Evolutionary conservation across 73 alveolate species (phyloP), one percentile per base, ranked within the genome.

Genomic region (Paramecium sexaurelia): DNA sequence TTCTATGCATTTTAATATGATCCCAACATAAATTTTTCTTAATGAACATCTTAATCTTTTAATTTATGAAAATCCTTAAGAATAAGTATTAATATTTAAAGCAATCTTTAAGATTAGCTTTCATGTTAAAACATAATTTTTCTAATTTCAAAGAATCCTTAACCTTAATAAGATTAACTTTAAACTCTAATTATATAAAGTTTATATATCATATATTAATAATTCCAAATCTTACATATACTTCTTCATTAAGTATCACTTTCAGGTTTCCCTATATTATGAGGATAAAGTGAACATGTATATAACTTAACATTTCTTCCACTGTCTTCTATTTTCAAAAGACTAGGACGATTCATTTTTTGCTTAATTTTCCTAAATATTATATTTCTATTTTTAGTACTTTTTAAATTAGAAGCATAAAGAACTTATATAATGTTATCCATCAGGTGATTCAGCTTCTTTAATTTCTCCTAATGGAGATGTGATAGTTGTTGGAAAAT

Each of bases 331-430:
- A 61, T 61, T 61, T 61, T 61, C 39, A 61, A 32, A 13, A 61
- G 4, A 61, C 83, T 61, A 1, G 83, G 83, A 2, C 83, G 83
- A 61, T 61, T 61, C 33, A 7, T 3, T 61, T 26, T 2, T 61
- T 45, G 20, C 26, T 61, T 61, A 7, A 61, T 61, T 61, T 61
- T 61, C n/a, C 83, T 61, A 51, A 51, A 29, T 51, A 51, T 17
- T 61, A 32, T 45, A 22, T 29, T 61, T 61, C 83, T 61, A 61
- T 61, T 61, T 61, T 29, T 61, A 61, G 83, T 61, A 61, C 83
- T 61, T 61, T 61, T 24, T 61, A 10, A 61, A 8, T 61, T 61
- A 61, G 11, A 61, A 61, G 43, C 83, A 61, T 13, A 61, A 2
- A 2, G 83, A 61, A 61, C 83, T 61, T 10, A 61, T 32, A 61